A percentile compares a stretch with the other conserved stretches of the same genome.
phyloP scores from a whole-genome alignment of 768 basidiomycete species.

The Sarcodon sp. region DNA sequence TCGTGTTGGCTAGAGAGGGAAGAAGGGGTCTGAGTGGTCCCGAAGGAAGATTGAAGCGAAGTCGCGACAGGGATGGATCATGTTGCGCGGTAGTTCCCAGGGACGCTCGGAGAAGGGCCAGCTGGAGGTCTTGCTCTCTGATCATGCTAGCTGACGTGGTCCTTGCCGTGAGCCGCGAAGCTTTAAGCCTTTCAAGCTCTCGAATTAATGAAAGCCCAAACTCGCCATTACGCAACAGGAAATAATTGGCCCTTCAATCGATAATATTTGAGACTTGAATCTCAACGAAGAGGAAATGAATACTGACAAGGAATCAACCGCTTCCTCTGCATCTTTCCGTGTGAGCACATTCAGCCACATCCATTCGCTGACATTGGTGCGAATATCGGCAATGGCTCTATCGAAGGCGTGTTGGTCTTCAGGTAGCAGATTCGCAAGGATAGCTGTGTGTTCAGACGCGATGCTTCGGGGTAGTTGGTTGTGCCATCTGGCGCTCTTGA shows the following conservation, averaged over 20 bases:
- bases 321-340: conserved; percentile 67
- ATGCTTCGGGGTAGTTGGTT: conserved; percentile 61
- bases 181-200: conserved; percentile 76
- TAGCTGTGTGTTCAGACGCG: conserved; percentile 47
- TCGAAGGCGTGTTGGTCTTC: conserved; percentile 73
- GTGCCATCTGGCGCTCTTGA: conserved; percentile 70
- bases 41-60: conserved; percentile 67
- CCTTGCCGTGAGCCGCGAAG: conserved; percentile 60
- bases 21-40: conserved; percentile 76
- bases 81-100: conserved; percentile 82
- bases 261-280: conserved; percentile 4
- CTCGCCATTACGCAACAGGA: conserved; percentile 81
- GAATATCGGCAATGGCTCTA: conserved; percentile 55
- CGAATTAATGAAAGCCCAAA: conserved; percentile 74
- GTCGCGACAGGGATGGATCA: conserved; percentile 59
- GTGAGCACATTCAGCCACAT: conserved; percentile 86
- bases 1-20: conserved; percentile 44
- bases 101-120: conserved; percentile 77
- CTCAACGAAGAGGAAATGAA: not conserved
- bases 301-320: conserved; percentile 74
- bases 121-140: conserved; percentile 81
- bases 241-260: conserved; percentile 65
- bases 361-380: conserved; percentile 85
- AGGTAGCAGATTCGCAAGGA: conserved; percentile 57
- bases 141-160: conserved; percentile 64